phyloP scores from a whole-genome alignment of 306 rosid genomes.

The Aeschynomene evenia region DNA sequence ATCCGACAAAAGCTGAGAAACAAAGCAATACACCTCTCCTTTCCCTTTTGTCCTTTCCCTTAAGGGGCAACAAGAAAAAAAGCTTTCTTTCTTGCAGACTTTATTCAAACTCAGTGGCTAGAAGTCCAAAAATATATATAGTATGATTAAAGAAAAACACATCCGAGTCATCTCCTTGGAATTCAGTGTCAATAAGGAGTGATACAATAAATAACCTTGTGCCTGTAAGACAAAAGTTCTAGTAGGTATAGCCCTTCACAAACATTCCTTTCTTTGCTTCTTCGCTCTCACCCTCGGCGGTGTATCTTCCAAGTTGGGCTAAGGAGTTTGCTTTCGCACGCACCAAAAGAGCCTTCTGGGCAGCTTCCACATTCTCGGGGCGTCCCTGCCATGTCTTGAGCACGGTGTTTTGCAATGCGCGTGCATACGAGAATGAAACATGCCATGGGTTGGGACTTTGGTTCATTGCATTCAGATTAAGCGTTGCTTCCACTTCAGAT shows the following conservation, averaged over 20 bases:
- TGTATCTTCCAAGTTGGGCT: constrained; percentile 94
- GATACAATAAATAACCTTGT: background rate
- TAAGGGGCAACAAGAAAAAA: constrained; percentile 31
- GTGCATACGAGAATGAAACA: constrained; percentile 95
- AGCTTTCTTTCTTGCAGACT: constrained; percentile 34
- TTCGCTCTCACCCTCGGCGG: constrained; percentile 80
- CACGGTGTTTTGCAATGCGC: constrained; percentile 89
- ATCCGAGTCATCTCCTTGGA: constrained; percentile 31
- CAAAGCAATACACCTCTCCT: background rate
- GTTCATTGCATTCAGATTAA: constrained; percentile 97
- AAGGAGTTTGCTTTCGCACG: constrained; percentile 97
- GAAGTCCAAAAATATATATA: background rate
- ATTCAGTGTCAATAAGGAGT: constrained; percentile 9
- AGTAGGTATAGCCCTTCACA: constrained; percentile 89
- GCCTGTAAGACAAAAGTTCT: constrained; percentile 18
- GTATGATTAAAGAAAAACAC: constrained; percentile 15
- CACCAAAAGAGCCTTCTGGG: constrained; percentile 77
- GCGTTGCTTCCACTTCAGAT: constrained; percentile 89
- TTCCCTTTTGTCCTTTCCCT: background rate
- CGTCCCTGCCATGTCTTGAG: constrained; percentile 96
- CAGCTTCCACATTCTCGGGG: constrained; percentile 74
- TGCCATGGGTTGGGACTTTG: constrained; percentile 99
- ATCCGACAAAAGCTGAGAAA: constrained; percentile 6
- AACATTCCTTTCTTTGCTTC: constrained; percentile 94
- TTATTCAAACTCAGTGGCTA: constrained; percentile 55